phyloP scores from a whole-genome alignment of 768 basidiomycete species.

The Strobilomyces confusus region DNA sequence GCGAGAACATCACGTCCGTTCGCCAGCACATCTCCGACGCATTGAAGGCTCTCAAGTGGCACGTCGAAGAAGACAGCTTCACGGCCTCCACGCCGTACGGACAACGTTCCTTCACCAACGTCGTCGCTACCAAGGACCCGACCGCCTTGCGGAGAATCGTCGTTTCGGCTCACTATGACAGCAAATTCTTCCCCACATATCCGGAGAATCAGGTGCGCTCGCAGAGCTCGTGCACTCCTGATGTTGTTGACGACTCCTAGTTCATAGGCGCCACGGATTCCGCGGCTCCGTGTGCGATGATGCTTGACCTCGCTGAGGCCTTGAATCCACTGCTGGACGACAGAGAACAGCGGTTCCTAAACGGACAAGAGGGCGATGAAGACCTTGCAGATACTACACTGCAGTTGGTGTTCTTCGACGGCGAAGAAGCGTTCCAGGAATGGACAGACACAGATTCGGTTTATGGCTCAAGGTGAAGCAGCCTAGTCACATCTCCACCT shows the following conservation, averaged over 20 bases:
- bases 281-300: slow-evolving; percentile 90
- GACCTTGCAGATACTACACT: slow-evolving; percentile 80
- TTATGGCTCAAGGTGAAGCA: slow-evolving; percentile 82
- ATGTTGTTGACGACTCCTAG: slow-evolving; percentile 37
- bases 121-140: slow-evolving; percentile 96
- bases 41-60: slow-evolving; percentile 75
- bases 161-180: slow-evolving; percentile 91
- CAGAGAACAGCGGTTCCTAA: slow-evolving; percentile 51
- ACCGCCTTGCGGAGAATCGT: slow-evolving; percentile 74
- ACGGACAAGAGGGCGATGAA: slow-evolving; percentile 62
- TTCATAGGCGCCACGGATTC: slow-evolving; percentile 98
- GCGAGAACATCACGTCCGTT: slow-evolving; percentile 76
- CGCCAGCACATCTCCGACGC: slow-evolving; percentile 75
- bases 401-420: slow-evolving; percentile 94
- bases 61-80: slow-evolving; percentile 84
- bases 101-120: slow-evolving; percentile 73
- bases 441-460: slow-evolving; percentile 91
- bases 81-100: slow-evolving; percentile 79
- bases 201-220: slow-evolving; percentile 69
- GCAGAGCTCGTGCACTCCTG: background rate
- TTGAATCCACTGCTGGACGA: slow-evolving; percentile 68
- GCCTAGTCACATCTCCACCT: background rate
- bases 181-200: slow-evolving; percentile 74
- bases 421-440: slow-evolving; percentile 90
- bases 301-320: slow-evolving; percentile 88